Conservation (phyloP, 345 rosid genomes). For the Rhizophora apiculata region DNA sequence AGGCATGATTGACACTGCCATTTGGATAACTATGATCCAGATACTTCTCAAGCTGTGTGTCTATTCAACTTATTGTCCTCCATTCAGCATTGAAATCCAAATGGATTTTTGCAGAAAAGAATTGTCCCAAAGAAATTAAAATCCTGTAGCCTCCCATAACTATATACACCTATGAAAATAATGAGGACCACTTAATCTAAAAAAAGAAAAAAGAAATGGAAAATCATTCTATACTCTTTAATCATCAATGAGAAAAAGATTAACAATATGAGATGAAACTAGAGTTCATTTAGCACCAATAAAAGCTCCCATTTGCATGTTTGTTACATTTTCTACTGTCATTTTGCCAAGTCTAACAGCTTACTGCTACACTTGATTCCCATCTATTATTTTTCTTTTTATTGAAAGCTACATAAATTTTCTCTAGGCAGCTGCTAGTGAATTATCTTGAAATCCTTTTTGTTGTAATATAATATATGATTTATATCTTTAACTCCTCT, state of each 20-base stretch:
- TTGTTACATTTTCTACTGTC: conserved; percentile 6
- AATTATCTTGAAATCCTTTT: conserved; percentile 5
- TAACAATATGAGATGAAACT: too few species aligned
- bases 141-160: neutral
- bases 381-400: conserved; percentile 13
- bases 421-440: neutral
- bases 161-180: conserved; percentile 8
- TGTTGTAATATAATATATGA: neutral
- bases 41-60: conserved; percentile 15
- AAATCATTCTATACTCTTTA: conserved; percentile 2
- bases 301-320: conserved; percentile 26
- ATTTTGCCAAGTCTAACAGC: conserved; percentile 5
- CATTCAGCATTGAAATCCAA: conserved; percentile 7
- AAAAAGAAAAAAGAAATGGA: neutral
- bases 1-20: conserved; percentile 9
- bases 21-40: conserved; percentile 9
- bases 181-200: conserved; percentile 17
- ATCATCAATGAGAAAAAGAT: conserved; percentile 8
- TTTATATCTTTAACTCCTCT: too few species aligned
- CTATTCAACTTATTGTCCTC: conserved; percentile 8
- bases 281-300: too few species aligned
- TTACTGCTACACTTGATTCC: conserved; percentile 30
- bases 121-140: conserved; percentile 14
- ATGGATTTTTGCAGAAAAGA: conserved; percentile 20
- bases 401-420: conserved; percentile 20